Conservation (phyloP, 495 filamentous ascomycete species). For the Xylaria curta region DNA sequence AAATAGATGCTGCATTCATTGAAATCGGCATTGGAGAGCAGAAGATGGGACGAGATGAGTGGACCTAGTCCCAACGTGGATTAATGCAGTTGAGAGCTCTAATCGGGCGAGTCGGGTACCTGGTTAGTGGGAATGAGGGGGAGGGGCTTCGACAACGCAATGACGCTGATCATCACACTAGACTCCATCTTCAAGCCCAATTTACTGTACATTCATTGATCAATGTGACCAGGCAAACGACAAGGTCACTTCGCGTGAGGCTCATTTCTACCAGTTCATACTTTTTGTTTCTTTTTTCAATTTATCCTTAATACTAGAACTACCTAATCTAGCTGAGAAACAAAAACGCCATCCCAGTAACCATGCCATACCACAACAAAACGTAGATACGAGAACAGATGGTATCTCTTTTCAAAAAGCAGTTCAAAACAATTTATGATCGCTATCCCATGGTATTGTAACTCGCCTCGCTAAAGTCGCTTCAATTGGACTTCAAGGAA, state of each 20-base stretch:
- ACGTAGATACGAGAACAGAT: constrained; percentile 10
- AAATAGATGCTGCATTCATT: not conserved
- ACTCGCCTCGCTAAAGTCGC: constrained; percentile 38
- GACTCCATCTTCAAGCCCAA: not conserved
- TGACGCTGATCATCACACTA: not conserved
- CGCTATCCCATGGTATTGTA: constrained; percentile 25
- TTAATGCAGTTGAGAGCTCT: not conserved
- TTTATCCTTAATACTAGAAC: not conserved
- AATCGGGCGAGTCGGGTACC: not conserved
- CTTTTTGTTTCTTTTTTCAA: not conserved
- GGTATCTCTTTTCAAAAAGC: constrained; percentile 13
- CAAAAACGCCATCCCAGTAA: not conserved
- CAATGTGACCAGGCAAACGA: not conserved
- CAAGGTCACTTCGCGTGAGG: not conserved
- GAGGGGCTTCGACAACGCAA: not conserved
- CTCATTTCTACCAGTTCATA: not conserved
- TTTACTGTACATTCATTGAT: not conserved
- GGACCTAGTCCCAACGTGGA: not conserved
- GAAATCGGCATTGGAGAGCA: not conserved
- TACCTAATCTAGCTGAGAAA: not conserved
- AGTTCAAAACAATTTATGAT: not conserved
- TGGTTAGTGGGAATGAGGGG: constrained; percentile 1
- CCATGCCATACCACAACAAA: not conserved
- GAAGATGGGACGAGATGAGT: not conserved
- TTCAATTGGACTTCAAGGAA: constrained; percentile 15